Percentiles rank a stretch among this genome's conserved stretches.
These are phyloP conservation scores for Malassezia restricta DNA, from an alignment of 1,284 basidiomycete genomes.

Conservation along the genomic window DNA sequence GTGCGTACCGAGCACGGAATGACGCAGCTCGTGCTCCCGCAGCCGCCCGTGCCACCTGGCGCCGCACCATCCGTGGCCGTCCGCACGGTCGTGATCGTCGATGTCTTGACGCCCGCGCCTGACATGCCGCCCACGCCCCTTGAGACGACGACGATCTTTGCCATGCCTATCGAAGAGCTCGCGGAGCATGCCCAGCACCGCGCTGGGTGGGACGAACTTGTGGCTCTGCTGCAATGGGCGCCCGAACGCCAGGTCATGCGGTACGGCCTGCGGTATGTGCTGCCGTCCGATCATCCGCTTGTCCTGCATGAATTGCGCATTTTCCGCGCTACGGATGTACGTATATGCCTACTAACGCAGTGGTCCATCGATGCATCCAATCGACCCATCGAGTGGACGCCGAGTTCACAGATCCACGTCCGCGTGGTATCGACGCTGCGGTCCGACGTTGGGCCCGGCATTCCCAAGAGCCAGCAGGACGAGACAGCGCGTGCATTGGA, in stretches of 20 bases:
- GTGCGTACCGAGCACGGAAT: conserved; percentile 7
- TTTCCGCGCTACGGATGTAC: conserved; percentile 2
- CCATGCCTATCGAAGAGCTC: not conserved
- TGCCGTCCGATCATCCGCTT: conserved; percentile 6
- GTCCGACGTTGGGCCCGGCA: conserved; percentile 9
- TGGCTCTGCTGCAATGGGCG: conserved; percentile 5
- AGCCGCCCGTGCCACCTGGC: conserved; percentile 11
- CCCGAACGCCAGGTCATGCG: not conserved
- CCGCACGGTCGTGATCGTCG: conserved; percentile 8
- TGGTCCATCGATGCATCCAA: conserved; percentile 2
- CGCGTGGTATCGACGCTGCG: conserved; percentile 12
- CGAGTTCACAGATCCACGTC: conserved; percentile 4
- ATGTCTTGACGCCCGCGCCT: conserved; percentile 6
- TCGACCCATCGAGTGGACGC: not conserved
- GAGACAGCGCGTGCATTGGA: conserved; percentile 10
- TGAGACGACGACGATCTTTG: not conserved
- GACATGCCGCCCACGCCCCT: not conserved
- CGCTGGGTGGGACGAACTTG: conserved; percentile 10
- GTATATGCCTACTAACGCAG: not conserved
- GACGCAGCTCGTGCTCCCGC: conserved; percentile 3
- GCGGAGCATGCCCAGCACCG: not conserved
- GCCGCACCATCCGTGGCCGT: conserved; percentile 7
- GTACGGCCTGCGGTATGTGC: conserved; percentile 13
- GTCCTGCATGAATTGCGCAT: conserved; percentile 14
- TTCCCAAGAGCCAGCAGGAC: conserved; percentile 13